A percentile compares a stretch with the other conserved stretches of the same genome.
These are phyloP conservation scores for Xylaria sp. DNA, from an alignment of 2,329 filamentous ascomycete genomes.

Conservation along the genomic window DNA sequence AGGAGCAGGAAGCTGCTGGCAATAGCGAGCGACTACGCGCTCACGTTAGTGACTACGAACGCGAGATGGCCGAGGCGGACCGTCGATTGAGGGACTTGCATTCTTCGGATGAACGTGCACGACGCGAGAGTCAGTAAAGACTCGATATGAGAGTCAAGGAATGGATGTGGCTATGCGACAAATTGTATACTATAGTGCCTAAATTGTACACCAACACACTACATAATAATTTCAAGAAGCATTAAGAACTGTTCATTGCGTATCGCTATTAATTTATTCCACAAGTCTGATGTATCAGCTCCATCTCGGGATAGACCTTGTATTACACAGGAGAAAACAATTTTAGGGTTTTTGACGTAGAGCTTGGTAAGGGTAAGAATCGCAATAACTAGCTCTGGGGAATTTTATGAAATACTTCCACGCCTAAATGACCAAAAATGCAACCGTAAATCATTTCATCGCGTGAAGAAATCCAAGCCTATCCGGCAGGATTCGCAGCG, in stretches of 20 bases:
- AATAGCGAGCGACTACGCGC: slow-evolving; percentile 25
- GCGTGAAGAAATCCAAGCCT: not conserved
- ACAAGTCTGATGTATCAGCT: slow-evolving; percentile 4
- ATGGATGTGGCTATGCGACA: not conserved
- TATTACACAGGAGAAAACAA: slow-evolving; percentile 6
- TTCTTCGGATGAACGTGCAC: slow-evolving; percentile 14
- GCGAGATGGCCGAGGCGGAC: slow-evolving; percentile 37
- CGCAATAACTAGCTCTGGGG: slow-evolving; percentile 1
- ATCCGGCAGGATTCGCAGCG: not conserved
- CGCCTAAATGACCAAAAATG: not conserved
- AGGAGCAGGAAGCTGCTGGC: slow-evolving; percentile 22
- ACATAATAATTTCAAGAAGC: not conserved
- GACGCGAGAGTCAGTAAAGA: slow-evolving; percentile 20
- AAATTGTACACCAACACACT: not conserved
- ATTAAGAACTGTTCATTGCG: not conserved
- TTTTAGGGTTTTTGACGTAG: not conserved
- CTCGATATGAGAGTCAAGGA: not conserved
- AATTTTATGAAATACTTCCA: not conserved
- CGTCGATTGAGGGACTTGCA: slow-evolving; percentile 27
- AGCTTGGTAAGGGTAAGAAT: not conserved
- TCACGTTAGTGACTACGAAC: slow-evolving; percentile 25
- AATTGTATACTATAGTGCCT: not conserved
- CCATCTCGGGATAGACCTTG: not conserved
- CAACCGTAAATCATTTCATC: not conserved
- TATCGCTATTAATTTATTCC: not conserved